These are phyloP conservation scores for Venturia aucupariae DNA, from an alignment of 2,329 filamentous ascomycete genomes.

Conservation along the genomic window DNA sequence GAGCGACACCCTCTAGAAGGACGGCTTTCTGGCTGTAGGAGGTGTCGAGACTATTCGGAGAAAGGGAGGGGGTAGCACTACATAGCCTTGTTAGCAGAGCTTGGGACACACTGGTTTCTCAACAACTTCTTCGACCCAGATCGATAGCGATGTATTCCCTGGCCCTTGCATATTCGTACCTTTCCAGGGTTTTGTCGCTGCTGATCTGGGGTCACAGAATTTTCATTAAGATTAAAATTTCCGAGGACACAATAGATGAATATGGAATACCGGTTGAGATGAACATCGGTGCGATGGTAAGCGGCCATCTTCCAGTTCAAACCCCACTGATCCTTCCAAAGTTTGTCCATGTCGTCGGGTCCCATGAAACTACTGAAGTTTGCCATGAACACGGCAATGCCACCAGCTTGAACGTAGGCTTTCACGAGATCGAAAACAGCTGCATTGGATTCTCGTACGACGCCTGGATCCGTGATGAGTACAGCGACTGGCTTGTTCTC, in stretches of 20 bases:
- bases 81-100: background rate
- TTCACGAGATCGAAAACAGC: background rate
- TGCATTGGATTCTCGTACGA: background rate
- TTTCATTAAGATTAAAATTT: too few species aligned
- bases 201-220: too few species aligned
- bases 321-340: slow-evolving; percentile 5
- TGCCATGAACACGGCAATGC: slow-evolving; percentile 5
- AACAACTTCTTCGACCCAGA: too few species aligned
- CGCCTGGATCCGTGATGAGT: background rate
- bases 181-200: too few species aligned
- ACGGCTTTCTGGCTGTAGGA: slow-evolving; percentile 1
- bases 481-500: slow-evolving; percentile 5
- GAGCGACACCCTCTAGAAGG: background rate
- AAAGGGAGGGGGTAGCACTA: background rate
- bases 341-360: slow-evolving; percentile 2
- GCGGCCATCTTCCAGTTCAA: slow-evolving; percentile 9
- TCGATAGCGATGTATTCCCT: too few species aligned
- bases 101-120: too few species aligned
- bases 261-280: slow-evolving; percentile 7
- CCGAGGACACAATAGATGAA: background rate
- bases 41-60: background rate
- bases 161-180: too few species aligned
- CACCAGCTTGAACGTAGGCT: background rate
- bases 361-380: slow-evolving; percentile 5
- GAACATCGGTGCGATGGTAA: slow-evolving; percentile 2